Evolutionary conservation across 768 basidiomycete species (phyloP), one percentile per base, ranked within the genome.

Genomic region (Boletus vinaceobasis): DNA sequence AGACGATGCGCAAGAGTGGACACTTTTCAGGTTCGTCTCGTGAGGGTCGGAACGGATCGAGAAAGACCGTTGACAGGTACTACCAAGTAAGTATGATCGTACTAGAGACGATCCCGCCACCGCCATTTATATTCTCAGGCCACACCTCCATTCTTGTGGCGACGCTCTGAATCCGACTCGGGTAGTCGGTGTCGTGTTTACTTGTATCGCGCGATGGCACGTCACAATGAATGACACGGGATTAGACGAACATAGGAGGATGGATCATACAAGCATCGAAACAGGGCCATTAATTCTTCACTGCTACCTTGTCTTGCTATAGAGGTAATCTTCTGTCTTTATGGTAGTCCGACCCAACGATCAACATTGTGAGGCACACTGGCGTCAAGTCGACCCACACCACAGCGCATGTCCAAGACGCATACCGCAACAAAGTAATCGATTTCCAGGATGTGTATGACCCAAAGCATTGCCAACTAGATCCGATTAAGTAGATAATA

Each of bases 401-500:
- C 8, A 5, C 26, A n/a, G n/a, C 37, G 23, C 14, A 48, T 9
- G 7, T 33, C 11, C 10, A 8, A 32, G 37, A 23, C 4, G 10
- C 13, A 15, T 15, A 36, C n/a, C 44, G 14, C 27, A 9, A 39
- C 10, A 39, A 45, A 45, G 32, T 19, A 46, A 48, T 55, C 32
- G 37, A 59, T 57, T 56, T 48, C 38, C 44, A 43, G 33, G 36
- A 48, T 33, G 50, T 50, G 15, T 52, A 53, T 43, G 57, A 50
- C 50, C 49, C 53, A 55, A 47, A 61, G 56, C 61, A 57, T 29
- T 55, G 58, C 60, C 58, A 55, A 47, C 64, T 62, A 69, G 65
- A 62, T 66, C 35, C 31, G 10, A 67, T 69, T 64, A 69, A 57
- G 60, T 58, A 64, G 57, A 64, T 60, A 17, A 58, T 67, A 66